Evolutionary conservation across 192 early-diverging fungal species (phyloP).

Genomic region (Coemansia sp.): DNA sequence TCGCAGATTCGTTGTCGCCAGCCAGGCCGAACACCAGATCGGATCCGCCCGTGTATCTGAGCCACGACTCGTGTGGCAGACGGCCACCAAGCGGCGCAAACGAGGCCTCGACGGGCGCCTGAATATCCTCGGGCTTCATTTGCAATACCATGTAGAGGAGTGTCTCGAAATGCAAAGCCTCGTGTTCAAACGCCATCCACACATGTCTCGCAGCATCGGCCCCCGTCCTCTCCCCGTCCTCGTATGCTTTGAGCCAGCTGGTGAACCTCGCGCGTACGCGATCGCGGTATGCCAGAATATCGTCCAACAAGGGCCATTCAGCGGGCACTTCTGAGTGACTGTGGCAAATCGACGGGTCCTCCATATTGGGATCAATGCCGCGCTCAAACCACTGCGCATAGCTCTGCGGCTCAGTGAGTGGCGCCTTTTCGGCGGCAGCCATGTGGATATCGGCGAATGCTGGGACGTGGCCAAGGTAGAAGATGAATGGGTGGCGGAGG

Average conservation of each 20-base stretch:
- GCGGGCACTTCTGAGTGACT: slow-evolving; percentile 71
- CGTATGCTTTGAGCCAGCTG: slow-evolving; percentile 42
- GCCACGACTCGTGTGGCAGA: slow-evolving; percentile 23
- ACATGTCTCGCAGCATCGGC: slow-evolving; percentile 59
- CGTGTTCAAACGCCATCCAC: slow-evolving; percentile 92
- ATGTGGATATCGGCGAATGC: slow-evolving; percentile 70
- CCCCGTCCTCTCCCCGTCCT: not conserved
- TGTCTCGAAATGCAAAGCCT: slow-evolving; percentile 93
- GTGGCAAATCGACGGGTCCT: slow-evolving; percentile 73
- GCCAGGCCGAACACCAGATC: slow-evolving; percentile 65
- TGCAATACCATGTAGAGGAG: slow-evolving; percentile 87
- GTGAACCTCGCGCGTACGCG: slow-evolving; percentile 61
- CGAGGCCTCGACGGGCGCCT: slow-evolving; percentile 16
- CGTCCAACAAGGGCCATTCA: slow-evolving; percentile 71
- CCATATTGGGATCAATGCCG: slow-evolving; percentile 89
- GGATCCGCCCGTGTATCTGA: slow-evolving; percentile 19
- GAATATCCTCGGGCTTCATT: slow-evolving; percentile 33
- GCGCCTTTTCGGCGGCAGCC: slow-evolving; percentile 37
- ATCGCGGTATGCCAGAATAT: slow-evolving; percentile 68
- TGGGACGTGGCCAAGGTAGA: slow-evolving; percentile 87
- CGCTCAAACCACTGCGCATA: slow-evolving; percentile 89
- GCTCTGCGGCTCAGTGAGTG: slow-evolving; percentile 60
- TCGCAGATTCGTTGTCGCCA: slow-evolving; percentile 55
- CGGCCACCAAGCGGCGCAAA: slow-evolving; percentile 12
- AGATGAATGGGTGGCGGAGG: slow-evolving; percentile 85